phyloP scores from a whole-genome alignment of 1,284 basidiomycete species.

The Kwoniella shivajii region DNA sequence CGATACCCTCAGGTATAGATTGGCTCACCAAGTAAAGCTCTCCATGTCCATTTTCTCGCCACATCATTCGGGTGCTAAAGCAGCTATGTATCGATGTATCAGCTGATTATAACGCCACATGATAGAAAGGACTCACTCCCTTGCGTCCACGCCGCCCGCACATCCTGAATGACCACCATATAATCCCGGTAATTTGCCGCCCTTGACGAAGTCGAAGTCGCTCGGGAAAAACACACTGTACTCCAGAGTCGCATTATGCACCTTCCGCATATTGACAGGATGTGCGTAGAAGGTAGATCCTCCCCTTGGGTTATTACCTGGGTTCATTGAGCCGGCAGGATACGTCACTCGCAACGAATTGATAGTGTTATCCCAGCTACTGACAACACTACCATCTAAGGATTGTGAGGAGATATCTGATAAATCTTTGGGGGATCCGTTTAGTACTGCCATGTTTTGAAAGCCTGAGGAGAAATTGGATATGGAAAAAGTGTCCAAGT shows the following conservation, averaged over 20 bases:
- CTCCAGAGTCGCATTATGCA: slow-evolving; percentile 48
- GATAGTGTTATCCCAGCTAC: not conserved
- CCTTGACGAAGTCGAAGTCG: slow-evolving; percentile 44
- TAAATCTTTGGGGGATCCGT: slow-evolving; percentile 51
- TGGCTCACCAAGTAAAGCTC: slow-evolving; percentile 22
- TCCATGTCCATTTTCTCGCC: slow-evolving; percentile 32
- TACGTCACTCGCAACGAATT: slow-evolving; percentile 61
- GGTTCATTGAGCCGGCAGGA: slow-evolving; percentile 66
- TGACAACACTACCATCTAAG: not conserved
- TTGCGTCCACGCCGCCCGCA: slow-evolving; percentile 39
- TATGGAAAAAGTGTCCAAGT: slow-evolving; percentile 65
- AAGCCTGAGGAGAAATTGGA: slow-evolving; percentile 61
- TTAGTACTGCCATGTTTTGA: slow-evolving; percentile 62
- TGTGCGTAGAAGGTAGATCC: slow-evolving; percentile 71
- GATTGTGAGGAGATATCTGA: not conserved
- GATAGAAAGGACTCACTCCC: slow-evolving; percentile 24
- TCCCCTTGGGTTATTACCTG: slow-evolving; percentile 61
- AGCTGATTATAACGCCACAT: not conserved
- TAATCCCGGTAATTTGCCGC: slow-evolving; percentile 52
- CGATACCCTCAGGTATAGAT: too few relatives aligned
- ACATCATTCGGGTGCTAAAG: slow-evolving; percentile 49
- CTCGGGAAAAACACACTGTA: slow-evolving; percentile 41
- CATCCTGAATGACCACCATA: slow-evolving; percentile 23
- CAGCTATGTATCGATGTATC: slow-evolving; percentile 9
- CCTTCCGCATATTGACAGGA: slow-evolving; percentile 45